These are phyloP conservation scores for Aspergillus ostianus DNA, from an alignment of 495 filamentous ascomycete genomes.

Conservation along the genomic window DNA sequence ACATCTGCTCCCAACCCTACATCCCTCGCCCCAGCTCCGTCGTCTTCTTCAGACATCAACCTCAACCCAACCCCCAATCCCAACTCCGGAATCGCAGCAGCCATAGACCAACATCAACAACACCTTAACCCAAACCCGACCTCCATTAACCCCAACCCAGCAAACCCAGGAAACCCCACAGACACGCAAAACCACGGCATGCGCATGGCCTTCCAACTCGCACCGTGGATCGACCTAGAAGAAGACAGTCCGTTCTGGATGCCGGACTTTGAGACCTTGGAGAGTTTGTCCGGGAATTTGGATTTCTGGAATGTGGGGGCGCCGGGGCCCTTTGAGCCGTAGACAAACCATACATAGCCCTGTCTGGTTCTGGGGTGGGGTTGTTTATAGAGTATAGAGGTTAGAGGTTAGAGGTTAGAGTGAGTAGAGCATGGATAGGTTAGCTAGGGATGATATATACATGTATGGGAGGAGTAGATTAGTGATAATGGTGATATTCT, in stretches of 20 bases:
- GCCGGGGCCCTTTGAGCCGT: conserved; percentile 33
- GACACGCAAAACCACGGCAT: conserved; percentile 34
- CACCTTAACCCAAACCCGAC: background rate
- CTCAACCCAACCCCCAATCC: background rate
- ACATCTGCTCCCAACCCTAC: background rate
- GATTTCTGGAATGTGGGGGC: conserved; percentile 35
- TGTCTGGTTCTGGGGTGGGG: no score
- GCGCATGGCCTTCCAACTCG: conserved; percentile 45
- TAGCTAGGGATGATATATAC: no score
- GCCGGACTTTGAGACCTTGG: conserved; percentile 47
- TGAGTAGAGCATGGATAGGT: no score
- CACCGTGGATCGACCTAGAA: conserved; percentile 47
- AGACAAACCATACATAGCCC: no score
- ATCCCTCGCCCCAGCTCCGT: no score
- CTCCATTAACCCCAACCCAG: background rate
- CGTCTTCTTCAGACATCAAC: background rate
- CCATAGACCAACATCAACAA: no score
- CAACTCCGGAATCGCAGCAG: background rate
- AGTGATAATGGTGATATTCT: no score
- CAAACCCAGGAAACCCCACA: background rate
- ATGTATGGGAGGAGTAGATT: no score
- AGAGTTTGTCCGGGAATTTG: conserved; percentile 38
- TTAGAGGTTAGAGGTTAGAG: background rate
- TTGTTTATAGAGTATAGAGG: background rate
- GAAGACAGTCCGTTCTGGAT: conserved; percentile 44